A percentile compares a stretch with the other conserved stretches of the same genome.
These are phyloP conservation scores for Firmiana major DNA, from an alignment of 345 rosid genomes.

Conservation along the genomic window DNA sequence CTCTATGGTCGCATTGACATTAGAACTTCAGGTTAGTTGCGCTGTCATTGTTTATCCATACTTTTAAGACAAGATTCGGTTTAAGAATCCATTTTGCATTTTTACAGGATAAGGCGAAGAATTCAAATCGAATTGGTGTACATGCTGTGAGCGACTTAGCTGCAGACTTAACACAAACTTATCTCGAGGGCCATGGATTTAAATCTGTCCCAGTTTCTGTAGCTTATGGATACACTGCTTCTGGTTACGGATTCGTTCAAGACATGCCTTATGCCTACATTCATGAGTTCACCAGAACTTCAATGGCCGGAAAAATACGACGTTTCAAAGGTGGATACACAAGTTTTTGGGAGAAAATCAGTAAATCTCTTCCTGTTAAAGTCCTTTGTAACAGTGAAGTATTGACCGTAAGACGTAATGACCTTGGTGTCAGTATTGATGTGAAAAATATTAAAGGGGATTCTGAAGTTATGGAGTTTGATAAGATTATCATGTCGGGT, in stretches of 20 bases:
- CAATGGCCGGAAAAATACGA: conserved; percentile 70
- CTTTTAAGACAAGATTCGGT: background rate
- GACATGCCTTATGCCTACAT: conserved; percentile 70
- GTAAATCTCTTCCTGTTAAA: conserved; percentile 38
- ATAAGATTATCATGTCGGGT: conserved; percentile 57
- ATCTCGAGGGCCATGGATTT: conserved; percentile 41
- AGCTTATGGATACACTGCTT: conserved; percentile 71
- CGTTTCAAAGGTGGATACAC: conserved; percentile 61
- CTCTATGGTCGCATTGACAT: conserved; percentile 49
- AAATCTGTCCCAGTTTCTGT: conserved; percentile 51
- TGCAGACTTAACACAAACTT: conserved; percentile 48
- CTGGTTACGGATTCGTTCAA: conserved; percentile 63
- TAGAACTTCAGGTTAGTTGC: conserved; percentile 57
- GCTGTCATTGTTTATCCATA: background rate
- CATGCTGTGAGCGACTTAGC: conserved; percentile 60
- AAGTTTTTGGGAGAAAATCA: conserved; percentile 52
- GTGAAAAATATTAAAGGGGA: conserved; percentile 31
- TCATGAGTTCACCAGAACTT: conserved; percentile 65
- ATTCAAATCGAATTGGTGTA: conserved; percentile 45
- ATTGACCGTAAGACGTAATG: conserved; percentile 34
- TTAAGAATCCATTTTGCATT: background rate
- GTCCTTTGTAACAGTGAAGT: conserved; percentile 49
- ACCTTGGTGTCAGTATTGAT: conserved; percentile 35
- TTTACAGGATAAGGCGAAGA: conserved; percentile 54
- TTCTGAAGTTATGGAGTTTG: conserved; percentile 41